Evolutionary conservation across 2,329 filamentous ascomycete genomes (phyloP), one percentile per base, ranked within the genome.

Genomic region (Ophiostoma ulmi): DNA sequence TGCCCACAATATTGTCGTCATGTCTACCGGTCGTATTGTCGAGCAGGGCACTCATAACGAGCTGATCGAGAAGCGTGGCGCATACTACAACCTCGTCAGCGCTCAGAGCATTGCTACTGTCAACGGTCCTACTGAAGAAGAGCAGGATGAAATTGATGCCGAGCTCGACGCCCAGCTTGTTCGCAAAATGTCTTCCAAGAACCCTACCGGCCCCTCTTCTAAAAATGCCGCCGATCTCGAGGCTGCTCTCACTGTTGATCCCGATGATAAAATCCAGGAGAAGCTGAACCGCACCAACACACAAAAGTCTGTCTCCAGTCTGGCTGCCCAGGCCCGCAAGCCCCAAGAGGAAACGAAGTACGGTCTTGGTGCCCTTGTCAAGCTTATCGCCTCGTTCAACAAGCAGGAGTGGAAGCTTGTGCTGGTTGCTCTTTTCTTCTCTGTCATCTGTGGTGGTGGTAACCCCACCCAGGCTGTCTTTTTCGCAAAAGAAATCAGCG

Each of bases 1-100:
- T 73, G 94, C 94, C 0, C 91, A 98, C 79, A 97, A 97, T 76
- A 99, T 99, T 75, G 92, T 98, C 14, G 94, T 97, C 73, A 94
- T 99, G 90, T 86, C 89, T 5, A 81, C 89, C 72, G 95, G 95
- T 14, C 82, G 85, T n/a, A 96, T 99, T 72, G 85, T 97, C 14
- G 95, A 99, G 80, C 93, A 97, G 79, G 95, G 95, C 69, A 94
- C 88, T 0, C 95, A 98, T 78, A 87, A 94, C 72, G 85, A 91
- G 17, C 85, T 99, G 13, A 82, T 98, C 2, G 87, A 89, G 74
- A 84, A 80, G 72, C 81, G 87, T 73, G 89, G 87, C 26, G 90
- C 93, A 10, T 99, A 98, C 79, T 91, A 86, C 79, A 91, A 89
- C 71, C 87, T 98, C 13, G 94, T 98, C 8, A 90, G 92, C 69